These are phyloP conservation scores for Sabuloglossum arenarium DNA, from an alignment of 495 filamentous ascomycete species.

Conservation along the genomic window DNA sequence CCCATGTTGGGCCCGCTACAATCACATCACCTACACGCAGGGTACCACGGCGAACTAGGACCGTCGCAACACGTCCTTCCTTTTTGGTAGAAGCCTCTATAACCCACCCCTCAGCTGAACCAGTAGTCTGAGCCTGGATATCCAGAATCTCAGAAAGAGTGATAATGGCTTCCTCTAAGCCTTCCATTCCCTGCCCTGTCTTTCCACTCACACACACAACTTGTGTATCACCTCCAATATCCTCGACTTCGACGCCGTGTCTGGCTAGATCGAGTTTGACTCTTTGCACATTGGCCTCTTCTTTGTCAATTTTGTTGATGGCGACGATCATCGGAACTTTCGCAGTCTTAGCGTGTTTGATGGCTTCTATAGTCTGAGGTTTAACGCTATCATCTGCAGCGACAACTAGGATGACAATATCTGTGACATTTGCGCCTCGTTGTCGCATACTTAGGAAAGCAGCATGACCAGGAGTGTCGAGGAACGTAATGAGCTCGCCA, in stretches of 20 bases:
- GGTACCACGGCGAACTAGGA: constrained; percentile 75
- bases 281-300: constrained; percentile 49
- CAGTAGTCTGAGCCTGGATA: constrained; percentile 56
- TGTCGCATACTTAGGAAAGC: constrained; percentile 93
- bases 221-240: constrained; percentile 87
- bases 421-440: constrained; percentile 85
- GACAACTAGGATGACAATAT: constrained; percentile 91
- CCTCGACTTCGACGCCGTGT: constrained; percentile 82
- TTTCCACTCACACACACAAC: constrained; percentile 80
- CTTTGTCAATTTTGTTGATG: constrained; percentile 95
- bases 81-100: constrained; percentile 83
- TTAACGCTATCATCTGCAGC: constrained; percentile 96
- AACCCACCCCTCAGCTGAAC: constrained; percentile 79
- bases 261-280: constrained; percentile 75
- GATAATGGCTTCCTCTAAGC: constrained; percentile 76
- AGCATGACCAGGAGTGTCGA: constrained; percentile 92
- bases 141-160: constrained; percentile 77
- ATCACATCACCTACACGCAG: constrained; percentile 62
- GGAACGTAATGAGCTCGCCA: constrained; percentile 81
- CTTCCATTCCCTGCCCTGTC: constrained; percentile 78
- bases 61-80: constrained; percentile 70
- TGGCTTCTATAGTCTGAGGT: constrained; percentile 89
- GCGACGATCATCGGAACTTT: constrained; percentile 93
- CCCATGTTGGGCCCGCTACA: constrained; percentile 72
- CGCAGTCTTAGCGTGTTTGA: constrained; percentile 81